Evolutionary conservation across 805 yeast species (phyloP).

Genomic region (Myxozyma monticola): DNA sequence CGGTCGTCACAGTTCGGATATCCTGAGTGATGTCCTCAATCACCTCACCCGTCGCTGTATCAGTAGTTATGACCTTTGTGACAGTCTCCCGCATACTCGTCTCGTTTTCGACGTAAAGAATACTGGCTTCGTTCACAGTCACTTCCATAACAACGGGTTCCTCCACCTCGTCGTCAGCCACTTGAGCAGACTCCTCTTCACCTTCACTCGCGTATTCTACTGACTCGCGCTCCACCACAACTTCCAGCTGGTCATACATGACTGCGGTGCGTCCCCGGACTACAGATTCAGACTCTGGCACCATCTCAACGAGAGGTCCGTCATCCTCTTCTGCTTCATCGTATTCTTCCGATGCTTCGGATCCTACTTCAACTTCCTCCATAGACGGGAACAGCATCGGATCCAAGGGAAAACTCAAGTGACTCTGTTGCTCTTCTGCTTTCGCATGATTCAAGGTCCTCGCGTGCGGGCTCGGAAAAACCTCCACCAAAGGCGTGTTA

Average conservation of each 20-base stretch:
- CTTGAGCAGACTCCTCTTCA: neutral
- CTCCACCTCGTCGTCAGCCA: conserved; percentile 1
- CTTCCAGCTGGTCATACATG: too few species aligned
- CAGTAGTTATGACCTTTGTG: neutral
- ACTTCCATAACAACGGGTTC: neutral
- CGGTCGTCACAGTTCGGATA: too few species aligned
- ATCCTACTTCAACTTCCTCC: neutral
- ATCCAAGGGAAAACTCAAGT: neutral
- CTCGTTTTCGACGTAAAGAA: neutral
- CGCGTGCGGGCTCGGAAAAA: neutral
- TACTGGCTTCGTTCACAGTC: neutral
- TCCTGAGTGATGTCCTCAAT: neutral
- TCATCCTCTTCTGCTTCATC: conserved; percentile 1
- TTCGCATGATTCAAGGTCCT: neutral
- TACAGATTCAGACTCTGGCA: too few species aligned
- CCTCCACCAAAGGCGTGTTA: conserved; percentile 11
- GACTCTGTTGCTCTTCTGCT: neutral
- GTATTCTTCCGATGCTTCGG: neutral
- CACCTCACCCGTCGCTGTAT: neutral
- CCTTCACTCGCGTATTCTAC: neutral
- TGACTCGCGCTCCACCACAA: neutral
- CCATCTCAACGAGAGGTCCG: conserved; percentile 6
- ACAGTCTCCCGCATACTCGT: neutral
- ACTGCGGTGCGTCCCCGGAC: too few species aligned
- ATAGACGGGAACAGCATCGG: neutral